These are phyloP conservation scores for Corynascus novoguineensis DNA, from an alignment of 495 filamentous ascomycete species.

Conservation along the genomic window DNA sequence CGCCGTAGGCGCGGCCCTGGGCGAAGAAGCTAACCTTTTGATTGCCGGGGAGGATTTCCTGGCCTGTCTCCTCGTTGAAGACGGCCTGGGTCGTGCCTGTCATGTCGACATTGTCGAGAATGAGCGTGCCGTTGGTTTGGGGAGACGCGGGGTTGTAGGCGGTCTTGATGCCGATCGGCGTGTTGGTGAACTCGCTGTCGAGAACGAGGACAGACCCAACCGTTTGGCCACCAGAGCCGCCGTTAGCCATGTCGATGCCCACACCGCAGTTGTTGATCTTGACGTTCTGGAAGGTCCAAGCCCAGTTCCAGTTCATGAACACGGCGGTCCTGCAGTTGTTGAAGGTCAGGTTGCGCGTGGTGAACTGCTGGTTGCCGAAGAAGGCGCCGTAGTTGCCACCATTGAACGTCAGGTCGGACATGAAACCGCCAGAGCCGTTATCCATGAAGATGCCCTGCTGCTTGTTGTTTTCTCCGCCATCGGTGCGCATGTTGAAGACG, in stretches of 20 bases:
- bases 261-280: conserved; percentile 59
- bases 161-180: conserved; percentile 67
- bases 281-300: conserved; percentile 79
- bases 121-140: conserved; percentile 66
- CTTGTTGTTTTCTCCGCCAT: conserved; percentile 59
- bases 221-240: conserved; percentile 52
- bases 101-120: conserved; percentile 86
- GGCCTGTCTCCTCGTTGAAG: conserved; percentile 51
- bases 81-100: conserved; percentile 47
- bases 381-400: conserved; percentile 81
- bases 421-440: conserved; percentile 86
- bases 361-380: conserved; percentile 93
- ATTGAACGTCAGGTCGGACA: conserved; percentile 81
- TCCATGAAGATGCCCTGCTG: conserved; percentile 97
- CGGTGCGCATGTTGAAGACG: conserved; percentile 78
- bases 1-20: conserved; percentile 67
- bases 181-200: conserved; percentile 72
- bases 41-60: conserved; percentile 63
- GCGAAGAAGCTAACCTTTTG: conserved; percentile 63
- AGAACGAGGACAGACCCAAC: conserved; percentile 78
- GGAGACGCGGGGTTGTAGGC: conserved; percentile 59
- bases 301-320: conserved; percentile 94
- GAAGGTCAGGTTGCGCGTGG: conserved; percentile 85
- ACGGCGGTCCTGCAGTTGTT: conserved; percentile 84
- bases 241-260: conserved; percentile 63